Evolutionary conservation across 2,329 filamentous ascomycete genomes (phyloP).

Genomic region (Thelonectria rubi): DNA sequence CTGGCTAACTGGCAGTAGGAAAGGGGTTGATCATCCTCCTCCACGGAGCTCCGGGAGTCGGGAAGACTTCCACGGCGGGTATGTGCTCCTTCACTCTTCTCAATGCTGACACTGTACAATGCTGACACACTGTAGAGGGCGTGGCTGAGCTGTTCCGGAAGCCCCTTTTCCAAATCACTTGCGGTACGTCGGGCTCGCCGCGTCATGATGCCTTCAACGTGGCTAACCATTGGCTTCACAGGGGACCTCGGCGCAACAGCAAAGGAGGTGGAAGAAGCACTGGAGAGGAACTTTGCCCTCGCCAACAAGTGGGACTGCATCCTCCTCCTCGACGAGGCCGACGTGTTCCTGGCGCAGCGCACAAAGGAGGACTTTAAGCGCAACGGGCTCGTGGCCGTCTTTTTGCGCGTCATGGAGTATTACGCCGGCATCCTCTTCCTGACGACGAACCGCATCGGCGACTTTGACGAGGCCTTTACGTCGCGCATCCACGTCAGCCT

Average conservation of each 20-base stretch:
- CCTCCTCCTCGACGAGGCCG: conserved; percentile 21
- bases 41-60: conserved; percentile 18
- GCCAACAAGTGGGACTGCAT: conserved; percentile 24
- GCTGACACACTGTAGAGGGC: conserved; percentile 12
- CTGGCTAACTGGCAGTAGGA: not conserved
- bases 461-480: conserved; percentile 35
- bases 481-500: conserved; percentile 46
- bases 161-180: conserved; percentile 19
- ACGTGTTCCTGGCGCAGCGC: conserved; percentile 19
- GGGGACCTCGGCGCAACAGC: conserved; percentile 9
- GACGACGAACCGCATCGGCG: conserved; percentile 22
- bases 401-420: conserved; percentile 20
- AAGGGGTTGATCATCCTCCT: conserved; percentile 20
- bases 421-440: conserved; percentile 24
- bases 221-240: not conserved
- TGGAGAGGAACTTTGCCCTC: conserved; percentile 18
- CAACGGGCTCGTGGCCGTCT: conserved; percentile 24
- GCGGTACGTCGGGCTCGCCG: conserved; percentile 10
- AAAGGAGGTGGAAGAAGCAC: not conserved
- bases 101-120: too few species aligned
- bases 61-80: conserved; percentile 24
- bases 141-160: conserved; percentile 23
- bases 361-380: conserved; percentile 15
- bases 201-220: not conserved
- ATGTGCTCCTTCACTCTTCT: not conserved